Conservation (phyloP, 2,329 filamentous ascomycete species). For the Nemania abortiva region DNA sequence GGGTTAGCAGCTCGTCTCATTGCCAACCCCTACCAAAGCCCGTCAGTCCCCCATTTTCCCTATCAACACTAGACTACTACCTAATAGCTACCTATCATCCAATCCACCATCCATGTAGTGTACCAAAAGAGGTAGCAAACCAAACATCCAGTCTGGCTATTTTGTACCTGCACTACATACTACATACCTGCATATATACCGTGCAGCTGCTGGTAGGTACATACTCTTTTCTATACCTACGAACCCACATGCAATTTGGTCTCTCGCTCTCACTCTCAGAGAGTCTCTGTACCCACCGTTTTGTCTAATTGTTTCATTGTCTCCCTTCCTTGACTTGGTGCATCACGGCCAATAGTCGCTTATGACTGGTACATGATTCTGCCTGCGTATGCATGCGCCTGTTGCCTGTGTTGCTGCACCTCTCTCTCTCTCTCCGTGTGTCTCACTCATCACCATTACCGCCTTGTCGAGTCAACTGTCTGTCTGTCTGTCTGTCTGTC, state of each 20-base stretch:
- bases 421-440: background rate
- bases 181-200: background rate
- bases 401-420: background rate
- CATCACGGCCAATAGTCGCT: conserved; percentile 14
- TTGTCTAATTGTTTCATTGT: background rate
- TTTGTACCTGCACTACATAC: background rate
- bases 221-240: background rate
- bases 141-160: background rate
- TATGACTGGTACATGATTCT: conserved; percentile 28
- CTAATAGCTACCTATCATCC: background rate
- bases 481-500: conserved; percentile 21
- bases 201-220: background rate
- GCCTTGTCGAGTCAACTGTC: conserved; percentile 3
- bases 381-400: background rate
- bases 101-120: background rate
- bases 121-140: background rate
- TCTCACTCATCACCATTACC: background rate
- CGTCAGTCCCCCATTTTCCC: background rate
- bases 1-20: conserved; percentile 2
- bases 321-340: conserved; percentile 23
- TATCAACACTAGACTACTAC: background rate
- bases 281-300: background rate
- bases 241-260: background rate
- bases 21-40: background rate
- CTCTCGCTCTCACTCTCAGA: background rate